phyloP scores from a whole-genome alignment of 192 early-diverging fungal genomes.

The Coemansia sp. region DNA sequence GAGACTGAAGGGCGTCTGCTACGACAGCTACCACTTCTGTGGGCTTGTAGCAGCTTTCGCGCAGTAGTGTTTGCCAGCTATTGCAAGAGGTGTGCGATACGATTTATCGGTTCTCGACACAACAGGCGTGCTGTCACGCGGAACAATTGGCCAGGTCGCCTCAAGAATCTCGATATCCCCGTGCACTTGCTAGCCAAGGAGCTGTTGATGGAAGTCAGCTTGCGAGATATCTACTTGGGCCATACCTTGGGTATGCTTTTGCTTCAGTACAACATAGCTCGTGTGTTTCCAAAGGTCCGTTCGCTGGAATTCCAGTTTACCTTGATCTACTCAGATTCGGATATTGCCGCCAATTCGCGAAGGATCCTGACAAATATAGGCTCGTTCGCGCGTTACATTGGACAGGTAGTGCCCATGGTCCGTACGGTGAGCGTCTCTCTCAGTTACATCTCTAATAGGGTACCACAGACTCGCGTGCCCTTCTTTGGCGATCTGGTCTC shows the following conservation, averaged over 20 bases:
- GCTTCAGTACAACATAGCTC: not conserved
- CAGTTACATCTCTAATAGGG: not conserved
- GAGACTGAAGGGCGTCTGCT: not conserved
- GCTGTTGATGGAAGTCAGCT: not conserved
- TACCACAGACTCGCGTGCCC: not conserved
- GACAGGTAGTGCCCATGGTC: not conserved
- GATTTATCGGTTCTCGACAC: not conserved
- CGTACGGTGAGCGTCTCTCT: not conserved
- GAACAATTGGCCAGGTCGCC: not conserved
- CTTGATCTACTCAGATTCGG: not conserved
- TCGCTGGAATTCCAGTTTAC: not conserved
- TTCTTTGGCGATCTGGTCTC: not conserved
- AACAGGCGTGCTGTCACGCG: not conserved
- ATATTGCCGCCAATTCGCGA: not conserved
- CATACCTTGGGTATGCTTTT: not conserved
- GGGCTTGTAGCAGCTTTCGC: not conserved
- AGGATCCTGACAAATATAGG: not conserved
- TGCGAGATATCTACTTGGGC: not conserved
- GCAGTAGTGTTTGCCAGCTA: not conserved
- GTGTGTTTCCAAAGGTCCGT: not conserved
- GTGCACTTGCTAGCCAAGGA: not conserved
- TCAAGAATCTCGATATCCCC: not conserved
- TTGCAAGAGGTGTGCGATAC: not conserved
- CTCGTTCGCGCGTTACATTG: not conserved
- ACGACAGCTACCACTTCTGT: not conserved